Percentiles rank a stretch among this genome's conserved stretches.
These are phyloP conservation scores for Solanum pimpinellifolium DNA, from an alignment of 257 asterid species.

Conservation along the genomic window DNA sequence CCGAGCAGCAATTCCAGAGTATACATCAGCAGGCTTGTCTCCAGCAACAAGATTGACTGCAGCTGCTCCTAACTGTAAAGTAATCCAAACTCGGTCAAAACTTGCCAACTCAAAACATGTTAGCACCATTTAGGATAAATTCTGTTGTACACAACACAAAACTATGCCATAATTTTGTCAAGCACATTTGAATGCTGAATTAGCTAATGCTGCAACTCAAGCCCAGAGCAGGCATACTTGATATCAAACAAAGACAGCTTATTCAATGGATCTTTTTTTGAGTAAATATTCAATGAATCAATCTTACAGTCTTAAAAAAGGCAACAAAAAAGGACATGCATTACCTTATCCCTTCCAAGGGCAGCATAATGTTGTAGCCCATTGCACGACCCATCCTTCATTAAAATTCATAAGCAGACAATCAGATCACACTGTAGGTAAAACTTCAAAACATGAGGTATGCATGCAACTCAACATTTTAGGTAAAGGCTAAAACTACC, in stretches of 20 bases:
- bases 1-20: slow-evolving; percentile 97
- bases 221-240: background rate
- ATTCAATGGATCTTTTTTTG: background rate
- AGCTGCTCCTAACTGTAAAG: slow-evolving; percentile 73
- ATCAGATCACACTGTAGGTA: slow-evolving; percentile 6
- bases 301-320: background rate
- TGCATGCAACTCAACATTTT: background rate
- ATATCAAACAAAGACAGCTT: background rate
- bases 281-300: background rate
- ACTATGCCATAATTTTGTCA: background rate
- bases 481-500: background rate
- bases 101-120: background rate
- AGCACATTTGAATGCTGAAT: background rate
- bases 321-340: background rate
- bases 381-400: slow-evolving; percentile 98
- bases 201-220: background rate
- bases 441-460: background rate
- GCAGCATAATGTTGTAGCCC: slow-evolving; percentile 99
- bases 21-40: slow-evolving; percentile 97
- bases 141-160: background rate
- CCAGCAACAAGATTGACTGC: slow-evolving; percentile 94
- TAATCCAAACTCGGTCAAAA: slow-evolving; percentile 4
- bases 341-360: slow-evolving; percentile 96
- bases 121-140: background rate
- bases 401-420: slow-evolving; percentile 6